A percentile compares a stretch with the other conserved stretches of the same genome.
Conservation (phyloP, 441 rosid genomes). For the Biscutella laevigata region DNA sequence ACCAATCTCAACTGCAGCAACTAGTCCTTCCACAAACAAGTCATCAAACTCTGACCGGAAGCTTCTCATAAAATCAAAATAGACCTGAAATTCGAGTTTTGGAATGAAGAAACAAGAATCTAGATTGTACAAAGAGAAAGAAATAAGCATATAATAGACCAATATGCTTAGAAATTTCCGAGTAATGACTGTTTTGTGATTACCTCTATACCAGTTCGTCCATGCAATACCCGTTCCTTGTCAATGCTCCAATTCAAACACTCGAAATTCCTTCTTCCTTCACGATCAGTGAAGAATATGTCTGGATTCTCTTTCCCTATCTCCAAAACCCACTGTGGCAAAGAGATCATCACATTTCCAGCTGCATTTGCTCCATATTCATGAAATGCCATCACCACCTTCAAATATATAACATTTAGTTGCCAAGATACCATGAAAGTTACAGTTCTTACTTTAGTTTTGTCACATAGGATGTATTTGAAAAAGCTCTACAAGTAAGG, state of each 20-base stretch:
- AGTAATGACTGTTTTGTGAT: not conserved
- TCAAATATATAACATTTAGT: conserved; percentile 29
- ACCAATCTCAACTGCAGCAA: conserved; percentile 62
- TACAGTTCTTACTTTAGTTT: too few species aligned
- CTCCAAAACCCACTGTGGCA: conserved; percentile 69
- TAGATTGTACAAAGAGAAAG: not conserved
- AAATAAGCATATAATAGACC: not conserved
- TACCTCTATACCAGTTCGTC: conserved; percentile 76
- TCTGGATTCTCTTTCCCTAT: conserved; percentile 62
- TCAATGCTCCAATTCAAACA: conserved; percentile 67
- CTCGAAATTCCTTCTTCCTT: conserved; percentile 59
- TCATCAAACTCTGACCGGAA: conserved; percentile 66
- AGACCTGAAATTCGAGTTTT: conserved; percentile 36
- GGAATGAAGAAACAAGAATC: conserved; percentile 10
- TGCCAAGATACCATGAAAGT: not conserved
- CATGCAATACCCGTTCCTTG: conserved; percentile 58
- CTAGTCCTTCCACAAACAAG: conserved; percentile 47
- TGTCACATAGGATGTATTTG: not conserved
- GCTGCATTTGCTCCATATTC: conserved; percentile 52
- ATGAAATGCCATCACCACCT: conserved; percentile 79
- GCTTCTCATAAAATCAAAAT: conserved; percentile 80
- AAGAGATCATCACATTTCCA: conserved; percentile 34
- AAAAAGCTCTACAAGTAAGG: not conserved
- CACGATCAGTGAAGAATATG: conserved; percentile 60
- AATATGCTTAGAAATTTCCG: not conserved